Evolutionary conservation across 805 yeast species (phyloP).

Genomic region (Pichia rugopelliculosa): DNA sequence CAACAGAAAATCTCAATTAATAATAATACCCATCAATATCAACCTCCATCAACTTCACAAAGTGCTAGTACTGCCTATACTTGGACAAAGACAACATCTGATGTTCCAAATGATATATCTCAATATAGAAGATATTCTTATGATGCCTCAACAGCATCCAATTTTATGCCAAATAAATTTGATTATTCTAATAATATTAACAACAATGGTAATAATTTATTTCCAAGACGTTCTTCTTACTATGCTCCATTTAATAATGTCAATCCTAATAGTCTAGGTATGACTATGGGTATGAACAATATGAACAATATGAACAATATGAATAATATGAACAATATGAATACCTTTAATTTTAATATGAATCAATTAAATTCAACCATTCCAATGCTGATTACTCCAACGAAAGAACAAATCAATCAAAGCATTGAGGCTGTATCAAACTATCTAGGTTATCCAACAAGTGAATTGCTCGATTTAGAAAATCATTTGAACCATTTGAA

Average conservation of each 20-base stretch:
- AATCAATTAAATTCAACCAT: neutral
- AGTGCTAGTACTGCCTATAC: conserved; percentile 1
- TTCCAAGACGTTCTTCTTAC: neutral
- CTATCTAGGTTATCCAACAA: conserved; percentile 24
- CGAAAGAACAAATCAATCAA: conserved; percentile 20
- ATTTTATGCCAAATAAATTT: conserved; percentile 10
- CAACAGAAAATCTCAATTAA: neutral
- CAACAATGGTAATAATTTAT: neutral
- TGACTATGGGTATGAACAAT: neutral
- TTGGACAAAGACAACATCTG: conserved; percentile 23
- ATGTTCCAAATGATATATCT: conserved; percentile 14
- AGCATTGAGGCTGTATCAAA: conserved; percentile 21
- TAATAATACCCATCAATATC: neutral
- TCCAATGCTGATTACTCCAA: neutral
- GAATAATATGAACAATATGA: neutral
- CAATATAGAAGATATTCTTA: conserved; percentile 22
- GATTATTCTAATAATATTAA: neutral
- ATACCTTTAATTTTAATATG: neutral
- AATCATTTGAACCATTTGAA: conserved; percentile 19
- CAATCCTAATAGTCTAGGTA: neutral
- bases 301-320: neutral
- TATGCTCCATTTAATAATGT: neutral
- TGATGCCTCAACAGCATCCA: conserved; percentile 16
- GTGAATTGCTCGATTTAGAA: conserved; percentile 19
- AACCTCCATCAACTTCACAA: conserved; percentile 1